A percentile compares a stretch with the other conserved stretches of the same genome.
phyloP scores from a whole-genome alignment of 768 basidiomycete genomes.

The Tulasnella sp. region DNA sequence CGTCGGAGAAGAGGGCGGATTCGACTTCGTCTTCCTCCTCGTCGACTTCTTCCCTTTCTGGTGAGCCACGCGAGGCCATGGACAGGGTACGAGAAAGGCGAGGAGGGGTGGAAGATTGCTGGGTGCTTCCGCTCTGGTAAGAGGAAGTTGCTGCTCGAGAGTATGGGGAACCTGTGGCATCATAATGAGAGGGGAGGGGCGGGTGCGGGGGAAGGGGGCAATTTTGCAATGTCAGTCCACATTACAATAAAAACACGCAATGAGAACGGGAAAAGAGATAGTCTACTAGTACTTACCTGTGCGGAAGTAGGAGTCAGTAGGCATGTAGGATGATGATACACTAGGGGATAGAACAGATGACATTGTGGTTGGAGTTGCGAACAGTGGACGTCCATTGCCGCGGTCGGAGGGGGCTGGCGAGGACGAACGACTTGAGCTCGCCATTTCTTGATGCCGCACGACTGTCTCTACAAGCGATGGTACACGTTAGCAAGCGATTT shows the following conservation, averaged over 20 bases:
- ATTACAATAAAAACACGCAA: not conserved
- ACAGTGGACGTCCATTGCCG: constrained; percentile 16
- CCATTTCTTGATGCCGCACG: constrained; percentile 3
- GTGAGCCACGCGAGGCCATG: constrained; percentile 11
- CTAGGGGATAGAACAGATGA: constrained; percentile 21
- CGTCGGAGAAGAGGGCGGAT: constrained; percentile 1
- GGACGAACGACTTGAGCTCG: constrained; percentile 7
- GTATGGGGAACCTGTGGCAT: not conserved
- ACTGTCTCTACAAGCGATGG: not conserved
- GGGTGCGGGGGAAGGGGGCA: not conserved
- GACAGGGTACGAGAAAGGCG: constrained; percentile 23
- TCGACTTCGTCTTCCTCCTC: constrained; percentile 18
- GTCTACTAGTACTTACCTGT: not conserved
- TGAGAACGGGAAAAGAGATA: not conserved
- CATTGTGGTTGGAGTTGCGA: constrained; percentile 22
- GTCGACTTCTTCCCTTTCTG: constrained; percentile 19
- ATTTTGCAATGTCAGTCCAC: not conserved
- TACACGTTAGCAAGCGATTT: not conserved
- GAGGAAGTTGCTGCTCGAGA: not conserved
- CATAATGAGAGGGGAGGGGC: constrained; percentile 3
- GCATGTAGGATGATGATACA: constrained; percentile 10
- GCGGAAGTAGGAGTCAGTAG: not conserved
- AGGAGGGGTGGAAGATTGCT: not conserved
- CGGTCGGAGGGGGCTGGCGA: constrained; percentile 5
- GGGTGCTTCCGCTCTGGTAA: not conserved